Percentiles rank a stretch among this genome's conserved stretches.
phyloP scores from a whole-genome alignment of 2,329 filamentous ascomycete species.

The Calonectria pseudoturangicola region DNA sequence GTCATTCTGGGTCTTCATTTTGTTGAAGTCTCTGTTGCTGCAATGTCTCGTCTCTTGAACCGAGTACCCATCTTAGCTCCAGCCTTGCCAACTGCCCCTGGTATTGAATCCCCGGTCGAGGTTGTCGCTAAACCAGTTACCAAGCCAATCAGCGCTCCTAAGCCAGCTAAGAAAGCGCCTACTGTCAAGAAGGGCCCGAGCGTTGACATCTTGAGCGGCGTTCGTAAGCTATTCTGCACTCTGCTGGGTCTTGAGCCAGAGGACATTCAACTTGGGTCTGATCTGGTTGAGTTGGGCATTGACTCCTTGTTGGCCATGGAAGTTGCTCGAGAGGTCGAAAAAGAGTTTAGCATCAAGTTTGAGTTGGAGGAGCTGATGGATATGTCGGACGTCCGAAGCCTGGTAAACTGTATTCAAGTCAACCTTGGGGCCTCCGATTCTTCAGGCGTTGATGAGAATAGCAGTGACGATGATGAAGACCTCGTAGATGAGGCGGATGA shows the following conservation, averaged over 20 bases:
- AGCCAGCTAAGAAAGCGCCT: not conserved
- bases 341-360: conserved; percentile 21
- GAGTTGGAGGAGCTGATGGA: not conserved
- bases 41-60: not conserved
- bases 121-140: not conserved
- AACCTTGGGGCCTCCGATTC: conserved; percentile 1
- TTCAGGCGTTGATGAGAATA: not conserved
- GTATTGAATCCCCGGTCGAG: not conserved
- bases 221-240: not conserved
- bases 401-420: not conserved
- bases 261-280: conserved; percentile 16
- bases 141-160: not conserved
- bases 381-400: not conserved
- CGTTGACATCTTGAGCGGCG: not conserved
- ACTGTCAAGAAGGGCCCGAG: not conserved
- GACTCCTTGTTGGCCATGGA: conserved; percentile 42
- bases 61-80: not conserved
- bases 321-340: conserved; percentile 20
- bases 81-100: not conserved
- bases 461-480: not conserved
- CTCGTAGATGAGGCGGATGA: not conserved
- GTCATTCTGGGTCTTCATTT: conserved; percentile 6
- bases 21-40: not conserved
- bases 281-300: conserved; percentile 36
- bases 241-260: conserved; percentile 14